A percentile compares a stretch with the other conserved stretches of the same genome.
These are phyloP conservation scores for Ophiobolus disseminans DNA, from an alignment of 2,329 filamentous ascomycete genomes.

Conservation along the genomic window DNA sequence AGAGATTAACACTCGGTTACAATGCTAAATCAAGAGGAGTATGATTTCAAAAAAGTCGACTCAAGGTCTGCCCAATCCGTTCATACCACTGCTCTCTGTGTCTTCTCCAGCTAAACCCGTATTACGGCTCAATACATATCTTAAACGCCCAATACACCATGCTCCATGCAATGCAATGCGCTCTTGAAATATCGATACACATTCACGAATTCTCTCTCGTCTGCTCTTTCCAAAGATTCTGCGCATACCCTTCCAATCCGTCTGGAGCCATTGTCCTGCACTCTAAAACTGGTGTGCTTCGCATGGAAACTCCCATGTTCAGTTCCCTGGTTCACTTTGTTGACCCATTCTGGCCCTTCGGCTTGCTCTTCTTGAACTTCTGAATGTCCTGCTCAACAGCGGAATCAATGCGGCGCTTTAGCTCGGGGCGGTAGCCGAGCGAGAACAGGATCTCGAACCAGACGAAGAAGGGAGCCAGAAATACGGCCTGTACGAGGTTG, in stretches of 20 bases:
- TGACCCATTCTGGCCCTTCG: constrained; percentile 47
- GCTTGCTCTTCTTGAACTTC: constrained; percentile 70
- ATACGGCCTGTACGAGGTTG: constrained; percentile 88
- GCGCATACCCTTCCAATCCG: too few relatives aligned
- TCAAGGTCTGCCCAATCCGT: too few relatives aligned
- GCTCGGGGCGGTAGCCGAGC: constrained; percentile 86
- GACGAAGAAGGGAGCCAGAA: constrained; percentile 93
- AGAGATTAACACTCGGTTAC: too few relatives aligned
- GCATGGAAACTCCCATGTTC: not conserved
- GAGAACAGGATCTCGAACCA: constrained; percentile 94
- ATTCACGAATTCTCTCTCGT: not conserved
- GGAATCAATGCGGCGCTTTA: constrained; percentile 81
- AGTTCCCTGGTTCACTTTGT: constrained; percentile 20
- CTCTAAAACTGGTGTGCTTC: too few relatives aligned
- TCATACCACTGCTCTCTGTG: too few relatives aligned
- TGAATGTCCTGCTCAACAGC: constrained; percentile 77
- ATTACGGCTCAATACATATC: constrained; percentile 1
- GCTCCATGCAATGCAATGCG: constrained; percentile 32
- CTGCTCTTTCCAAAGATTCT: not conserved
- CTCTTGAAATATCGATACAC: constrained; percentile 12
- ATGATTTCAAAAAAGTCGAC: too few relatives aligned
- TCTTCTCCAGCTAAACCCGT: too few relatives aligned
- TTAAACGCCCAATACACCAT: constrained; percentile 28
- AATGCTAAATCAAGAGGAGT: too few relatives aligned
- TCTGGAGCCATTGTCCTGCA: too few relatives aligned